Conservation (phyloP, 352 stramenopile genomes). For the Pythium rhizo-oryzae region DNA sequence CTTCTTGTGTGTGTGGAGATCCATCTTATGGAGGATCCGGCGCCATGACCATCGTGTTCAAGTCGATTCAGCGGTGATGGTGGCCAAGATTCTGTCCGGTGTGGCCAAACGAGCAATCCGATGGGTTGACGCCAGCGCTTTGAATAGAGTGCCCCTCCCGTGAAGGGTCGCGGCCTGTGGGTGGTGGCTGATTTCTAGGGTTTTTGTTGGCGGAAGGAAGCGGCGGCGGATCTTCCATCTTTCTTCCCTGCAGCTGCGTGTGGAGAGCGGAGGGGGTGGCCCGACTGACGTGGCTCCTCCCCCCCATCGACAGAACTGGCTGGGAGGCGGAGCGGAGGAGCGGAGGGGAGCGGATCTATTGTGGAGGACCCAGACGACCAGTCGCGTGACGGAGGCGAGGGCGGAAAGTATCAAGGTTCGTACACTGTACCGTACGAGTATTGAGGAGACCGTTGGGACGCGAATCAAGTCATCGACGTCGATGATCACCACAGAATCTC, state of each 20-base stretch:
- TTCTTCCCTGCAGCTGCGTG: slow-evolving; percentile 28
- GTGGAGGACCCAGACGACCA: background rate
- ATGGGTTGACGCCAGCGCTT: slow-evolving; percentile 7
- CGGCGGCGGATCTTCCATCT: slow-evolving; percentile 28
- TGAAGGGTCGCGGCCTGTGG: slow-evolving; percentile 28
- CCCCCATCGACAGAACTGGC: slow-evolving; percentile 20
- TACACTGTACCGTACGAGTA: background rate
- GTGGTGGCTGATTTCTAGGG: slow-evolving; percentile 17
- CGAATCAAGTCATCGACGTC: background rate
- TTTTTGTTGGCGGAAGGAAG: background rate
- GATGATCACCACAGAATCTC: background rate
- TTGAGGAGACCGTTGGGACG: background rate
- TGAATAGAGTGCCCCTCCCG: slow-evolving; percentile 23
- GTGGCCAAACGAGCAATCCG: no score
- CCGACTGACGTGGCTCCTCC: slow-evolving; percentile 16
- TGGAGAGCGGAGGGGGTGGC: background rate
- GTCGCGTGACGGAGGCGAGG: background rate
- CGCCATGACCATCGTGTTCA: no score
- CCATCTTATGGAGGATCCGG: background rate
- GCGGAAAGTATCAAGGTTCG: background rate
- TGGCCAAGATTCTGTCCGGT: no score
- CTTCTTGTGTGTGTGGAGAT: background rate
- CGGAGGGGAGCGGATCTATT: background rate
- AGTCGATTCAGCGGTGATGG: no score
- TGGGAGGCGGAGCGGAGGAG: slow-evolving; percentile 3